Percentiles rank a stretch among this genome's conserved stretches.
These are phyloP conservation scores for Lobulomyces angularis DNA, from an alignment of 192 early-diverging fungal genomes.

Conservation along the genomic window DNA sequence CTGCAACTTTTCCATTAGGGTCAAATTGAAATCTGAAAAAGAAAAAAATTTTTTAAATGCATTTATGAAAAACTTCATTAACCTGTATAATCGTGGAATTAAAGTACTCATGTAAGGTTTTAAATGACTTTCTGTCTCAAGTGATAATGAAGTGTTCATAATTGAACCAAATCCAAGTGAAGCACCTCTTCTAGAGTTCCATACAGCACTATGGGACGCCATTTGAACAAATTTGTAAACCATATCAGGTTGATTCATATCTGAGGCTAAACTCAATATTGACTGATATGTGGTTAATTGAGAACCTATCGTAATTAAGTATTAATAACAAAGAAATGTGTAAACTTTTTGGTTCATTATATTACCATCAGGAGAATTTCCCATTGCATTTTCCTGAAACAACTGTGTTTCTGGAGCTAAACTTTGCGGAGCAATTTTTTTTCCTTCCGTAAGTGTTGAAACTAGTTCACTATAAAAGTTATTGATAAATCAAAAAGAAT, in stretches of 20 bases:
- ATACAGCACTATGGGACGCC: conserved; percentile 82
- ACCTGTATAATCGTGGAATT: neutral
- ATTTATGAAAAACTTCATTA: conserved; percentile 5
- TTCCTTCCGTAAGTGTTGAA: conserved; percentile 63
- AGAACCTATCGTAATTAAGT: too few relatives aligned
- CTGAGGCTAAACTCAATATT: conserved; percentile 76
- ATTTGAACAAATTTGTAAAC: conserved; percentile 90
- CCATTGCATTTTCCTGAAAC: conserved; percentile 55
- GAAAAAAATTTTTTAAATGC: conserved; percentile 68
- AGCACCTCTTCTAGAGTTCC: conserved; percentile 78
- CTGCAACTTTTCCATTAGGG: conserved; percentile 73
- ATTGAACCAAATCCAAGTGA: conserved; percentile 77
- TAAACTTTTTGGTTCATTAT: conserved; percentile 19
- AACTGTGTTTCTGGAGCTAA: conserved; percentile 61
- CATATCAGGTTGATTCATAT: conserved; percentile 86
- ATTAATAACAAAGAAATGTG: neutral
- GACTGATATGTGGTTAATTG: conserved; percentile 62
- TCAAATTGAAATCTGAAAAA: conserved; percentile 89
- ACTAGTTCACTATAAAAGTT: too few relatives aligned
- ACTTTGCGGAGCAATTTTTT: conserved; percentile 32
- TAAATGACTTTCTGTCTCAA: conserved; percentile 65
- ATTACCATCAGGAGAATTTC: conserved; percentile 61
- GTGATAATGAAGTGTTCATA: too few relatives aligned
- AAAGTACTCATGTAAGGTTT: conserved; percentile 54
- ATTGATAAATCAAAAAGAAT: too few relatives aligned